Conservation (phyloP, 2,329 filamentous ascomycete species). For the Cytospora leucostoma region DNA sequence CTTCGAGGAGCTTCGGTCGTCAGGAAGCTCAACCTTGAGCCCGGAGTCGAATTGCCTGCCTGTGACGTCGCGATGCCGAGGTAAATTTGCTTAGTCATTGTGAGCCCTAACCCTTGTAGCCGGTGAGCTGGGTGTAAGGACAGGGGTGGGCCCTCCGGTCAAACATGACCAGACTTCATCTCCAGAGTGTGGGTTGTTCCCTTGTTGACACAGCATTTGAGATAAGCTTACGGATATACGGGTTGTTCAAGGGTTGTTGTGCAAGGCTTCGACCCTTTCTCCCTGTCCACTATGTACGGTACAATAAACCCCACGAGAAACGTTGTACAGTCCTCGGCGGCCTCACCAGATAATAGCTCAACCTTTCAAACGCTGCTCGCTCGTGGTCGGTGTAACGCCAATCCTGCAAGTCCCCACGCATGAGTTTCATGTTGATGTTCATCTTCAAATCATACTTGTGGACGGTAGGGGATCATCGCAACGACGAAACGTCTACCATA, state of each 20-base stretch:
- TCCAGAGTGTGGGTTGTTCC: conserved; percentile 2
- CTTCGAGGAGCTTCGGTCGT: background rate
- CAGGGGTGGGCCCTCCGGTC: background rate
- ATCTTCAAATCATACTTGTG: background rate
- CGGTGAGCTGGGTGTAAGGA: background rate
- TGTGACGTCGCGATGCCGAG: background rate
- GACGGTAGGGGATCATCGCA: conserved; percentile 2
- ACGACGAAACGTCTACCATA: background rate
- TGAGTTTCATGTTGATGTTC: conserved; percentile 16
- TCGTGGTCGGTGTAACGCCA: background rate
- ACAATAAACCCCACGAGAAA: background rate
- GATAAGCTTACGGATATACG: conserved; percentile 10
- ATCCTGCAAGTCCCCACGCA: conserved; percentile 8
- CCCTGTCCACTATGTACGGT: background rate
- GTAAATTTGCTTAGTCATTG: background rate
- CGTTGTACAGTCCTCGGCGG: background rate
- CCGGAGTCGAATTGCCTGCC: background rate
- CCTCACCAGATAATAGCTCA: background rate
- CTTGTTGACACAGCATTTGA: background rate
- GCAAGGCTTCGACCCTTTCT: background rate
- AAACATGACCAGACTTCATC: background rate
- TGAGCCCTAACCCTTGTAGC: conserved; percentile 3
- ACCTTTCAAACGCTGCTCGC: background rate
- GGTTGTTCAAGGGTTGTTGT: background rate
- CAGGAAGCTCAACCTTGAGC: background rate